Percentiles rank a stretch among this genome's conserved stretches.
These are phyloP conservation scores for Monsonia emarginata DNA, from an alignment of 441 rosid species.

Conservation along the genomic window DNA sequence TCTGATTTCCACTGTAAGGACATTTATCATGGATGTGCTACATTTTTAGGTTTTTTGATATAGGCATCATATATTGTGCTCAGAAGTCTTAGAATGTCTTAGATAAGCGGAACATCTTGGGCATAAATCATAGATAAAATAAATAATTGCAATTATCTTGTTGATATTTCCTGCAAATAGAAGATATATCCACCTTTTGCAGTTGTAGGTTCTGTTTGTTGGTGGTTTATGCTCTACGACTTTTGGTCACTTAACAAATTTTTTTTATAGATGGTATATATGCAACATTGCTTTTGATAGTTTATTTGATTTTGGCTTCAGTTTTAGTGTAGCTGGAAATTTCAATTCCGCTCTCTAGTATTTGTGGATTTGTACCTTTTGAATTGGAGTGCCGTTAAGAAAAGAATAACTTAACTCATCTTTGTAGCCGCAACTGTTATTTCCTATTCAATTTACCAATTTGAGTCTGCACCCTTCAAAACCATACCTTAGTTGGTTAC, in stretches of 20 bases:
- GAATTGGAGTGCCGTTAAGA: neutral
- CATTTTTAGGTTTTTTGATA: neutral
- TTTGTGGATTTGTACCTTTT: neutral
- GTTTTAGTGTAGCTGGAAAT: neutral
- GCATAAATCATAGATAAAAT: neutral
- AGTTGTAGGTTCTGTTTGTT: neutral
- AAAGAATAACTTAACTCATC: neutral
- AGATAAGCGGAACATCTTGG: neutral
- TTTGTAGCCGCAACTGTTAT: too few relatives aligned
- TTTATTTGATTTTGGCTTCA: neutral
- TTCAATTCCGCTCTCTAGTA: neutral
- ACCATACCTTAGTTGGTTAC: too few relatives aligned
- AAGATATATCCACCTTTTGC: neutral
- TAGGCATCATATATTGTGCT: neutral
- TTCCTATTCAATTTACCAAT: too few relatives aligned
- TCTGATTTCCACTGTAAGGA: neutral
- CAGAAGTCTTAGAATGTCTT: neutral
- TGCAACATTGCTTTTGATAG: neutral
- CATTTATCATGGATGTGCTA: neutral
- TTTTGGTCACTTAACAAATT: neutral
- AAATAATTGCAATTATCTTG: neutral
- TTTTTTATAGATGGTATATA: too few relatives aligned
- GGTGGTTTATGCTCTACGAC: neutral
- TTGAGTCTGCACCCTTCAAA: too few relatives aligned
- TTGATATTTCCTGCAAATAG: neutral